Conservation (phyloP, 768 basidiomycete species). For the Boletus rubropictus region DNA sequence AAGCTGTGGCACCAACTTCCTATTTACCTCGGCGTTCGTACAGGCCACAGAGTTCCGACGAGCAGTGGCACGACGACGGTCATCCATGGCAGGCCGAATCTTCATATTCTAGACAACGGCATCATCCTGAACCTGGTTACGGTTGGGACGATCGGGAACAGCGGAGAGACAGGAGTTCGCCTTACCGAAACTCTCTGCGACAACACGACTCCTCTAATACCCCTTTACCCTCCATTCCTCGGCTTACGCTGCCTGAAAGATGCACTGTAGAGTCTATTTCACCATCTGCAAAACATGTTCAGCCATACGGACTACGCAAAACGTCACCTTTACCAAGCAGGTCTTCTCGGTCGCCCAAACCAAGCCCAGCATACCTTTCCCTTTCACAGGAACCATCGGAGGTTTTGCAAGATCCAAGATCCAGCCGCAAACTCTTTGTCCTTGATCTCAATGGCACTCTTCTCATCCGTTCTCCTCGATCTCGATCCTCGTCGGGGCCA, state of each 20-base stretch:
- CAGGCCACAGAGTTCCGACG: conserved; percentile 2
- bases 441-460: conserved; percentile 68
- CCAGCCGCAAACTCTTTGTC: conserved; percentile 58
- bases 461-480: conserved; percentile 46
- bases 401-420: conserved; percentile 20
- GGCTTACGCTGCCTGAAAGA: conserved; percentile 7
- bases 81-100: conserved; percentile 8
- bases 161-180: conserved; percentile 3
- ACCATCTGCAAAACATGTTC: neutral
- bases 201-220: conserved; percentile 10
- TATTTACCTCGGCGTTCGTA: conserved; percentile 6
- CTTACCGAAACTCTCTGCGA: conserved; percentile 1
- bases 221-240: conserved; percentile 5
- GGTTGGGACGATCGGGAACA: conserved; percentile 4
- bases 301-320: neutral
- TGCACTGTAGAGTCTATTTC: conserved; percentile 2
- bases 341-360: conserved; percentile 12
- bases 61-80: conserved; percentile 10
- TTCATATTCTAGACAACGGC: conserved; percentile 8
- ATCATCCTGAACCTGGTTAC: conserved; percentile 3
- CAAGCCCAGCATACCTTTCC: conserved; percentile 35
- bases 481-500: conserved; percentile 10
- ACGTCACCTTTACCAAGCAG: neutral
- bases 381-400: conserved; percentile 28
- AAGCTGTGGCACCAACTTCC: neutral